These are phyloP conservation scores for Sonneratia alba DNA, from an alignment of 345 rosid genomes.

Conservation along the genomic window DNA sequence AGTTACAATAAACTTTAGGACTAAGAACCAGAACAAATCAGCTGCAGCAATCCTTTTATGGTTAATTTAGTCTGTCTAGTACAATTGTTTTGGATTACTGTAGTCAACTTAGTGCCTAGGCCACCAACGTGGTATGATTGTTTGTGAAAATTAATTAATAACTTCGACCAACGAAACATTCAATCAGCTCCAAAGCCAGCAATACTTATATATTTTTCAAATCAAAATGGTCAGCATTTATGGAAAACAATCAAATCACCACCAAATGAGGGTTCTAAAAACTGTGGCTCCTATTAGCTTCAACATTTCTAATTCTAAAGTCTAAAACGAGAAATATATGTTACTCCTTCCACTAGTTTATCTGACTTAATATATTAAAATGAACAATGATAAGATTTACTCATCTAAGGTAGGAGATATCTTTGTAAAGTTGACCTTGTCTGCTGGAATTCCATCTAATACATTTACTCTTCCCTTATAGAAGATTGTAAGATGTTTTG, in stretches of 20 bases:
- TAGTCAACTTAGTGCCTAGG: neutral
- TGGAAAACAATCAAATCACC: too few relatives aligned
- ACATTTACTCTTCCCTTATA: conserved; percentile 65
- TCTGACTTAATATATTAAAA: neutral
- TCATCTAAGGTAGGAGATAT: too few relatives aligned
- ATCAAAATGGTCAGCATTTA: too few relatives aligned
- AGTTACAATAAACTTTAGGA: neutral
- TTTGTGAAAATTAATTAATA: neutral
- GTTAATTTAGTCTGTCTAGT: too few relatives aligned
- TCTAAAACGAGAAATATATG: neutral
- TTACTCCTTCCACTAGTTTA: too few relatives aligned
- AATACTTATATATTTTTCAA: too few relatives aligned
- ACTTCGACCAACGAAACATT: neutral
- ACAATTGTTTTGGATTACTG: neutral
- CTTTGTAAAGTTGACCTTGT: conserved; percentile 39
- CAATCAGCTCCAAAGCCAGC: neutral
- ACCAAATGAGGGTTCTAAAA: too few relatives aligned
- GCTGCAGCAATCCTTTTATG: neutral
- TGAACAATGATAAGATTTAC: neutral
- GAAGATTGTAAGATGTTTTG: conserved; percentile 71
- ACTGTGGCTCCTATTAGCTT: too few relatives aligned
- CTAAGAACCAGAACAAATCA: neutral
- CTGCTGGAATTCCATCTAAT: conserved; percentile 56
- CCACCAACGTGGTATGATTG: neutral
- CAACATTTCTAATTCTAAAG: neutral